phyloP scores from a whole-genome alignment of 1,284 basidiomycete species.

The Malassezia yamatoensis region DNA sequence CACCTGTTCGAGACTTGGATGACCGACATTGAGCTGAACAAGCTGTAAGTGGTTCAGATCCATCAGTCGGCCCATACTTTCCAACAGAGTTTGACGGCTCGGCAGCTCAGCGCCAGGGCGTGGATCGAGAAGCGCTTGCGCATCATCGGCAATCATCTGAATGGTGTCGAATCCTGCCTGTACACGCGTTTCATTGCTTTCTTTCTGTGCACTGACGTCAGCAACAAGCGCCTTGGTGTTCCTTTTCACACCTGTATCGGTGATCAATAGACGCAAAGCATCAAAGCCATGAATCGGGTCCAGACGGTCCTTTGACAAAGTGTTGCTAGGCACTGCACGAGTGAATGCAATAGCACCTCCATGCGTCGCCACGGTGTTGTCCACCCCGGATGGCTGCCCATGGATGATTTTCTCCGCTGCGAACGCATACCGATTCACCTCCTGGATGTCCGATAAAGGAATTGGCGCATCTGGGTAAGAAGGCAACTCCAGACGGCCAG shows the following conservation, averaged over 20 bases:
- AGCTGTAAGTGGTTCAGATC: slow-evolving; percentile 80
- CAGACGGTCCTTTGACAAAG: slow-evolving; percentile 61
- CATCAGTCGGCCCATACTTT: slow-evolving; percentile 52
- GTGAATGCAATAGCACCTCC: slow-evolving; percentile 89
- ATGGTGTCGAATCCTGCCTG: slow-evolving; percentile 23
- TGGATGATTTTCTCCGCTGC: slow-evolving; percentile 91
- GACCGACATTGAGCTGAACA: slow-evolving; percentile 80
- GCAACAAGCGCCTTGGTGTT: slow-evolving; percentile 92
- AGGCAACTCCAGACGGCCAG: slow-evolving; percentile 54
- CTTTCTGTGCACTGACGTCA: slow-evolving; percentile 66
- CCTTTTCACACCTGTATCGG: slow-evolving; percentile 80
- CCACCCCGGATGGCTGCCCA: slow-evolving; percentile 93
- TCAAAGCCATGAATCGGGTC: slow-evolving; percentile 68
- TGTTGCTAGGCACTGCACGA: slow-evolving; percentile 58
- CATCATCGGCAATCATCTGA: slow-evolving; percentile 28
- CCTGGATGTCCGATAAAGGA: slow-evolving; percentile 54
- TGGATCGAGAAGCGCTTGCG: slow-evolving; percentile 24
- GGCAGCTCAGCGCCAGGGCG: slow-evolving; percentile 3
- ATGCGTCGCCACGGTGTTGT: slow-evolving; percentile 86
- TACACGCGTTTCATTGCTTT: slow-evolving; percentile 52
- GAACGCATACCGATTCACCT: slow-evolving; percentile 88
- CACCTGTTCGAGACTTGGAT: slow-evolving; percentile 75
- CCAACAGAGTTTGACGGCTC: slow-evolving; percentile 18
- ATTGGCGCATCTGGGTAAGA: slow-evolving; percentile 4
- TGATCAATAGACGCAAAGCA: slow-evolving; percentile 64